Evolutionary conservation across 2,329 filamentous ascomycete genomes (phyloP).

Genomic region (Pseudocercospora eumusae): DNA sequence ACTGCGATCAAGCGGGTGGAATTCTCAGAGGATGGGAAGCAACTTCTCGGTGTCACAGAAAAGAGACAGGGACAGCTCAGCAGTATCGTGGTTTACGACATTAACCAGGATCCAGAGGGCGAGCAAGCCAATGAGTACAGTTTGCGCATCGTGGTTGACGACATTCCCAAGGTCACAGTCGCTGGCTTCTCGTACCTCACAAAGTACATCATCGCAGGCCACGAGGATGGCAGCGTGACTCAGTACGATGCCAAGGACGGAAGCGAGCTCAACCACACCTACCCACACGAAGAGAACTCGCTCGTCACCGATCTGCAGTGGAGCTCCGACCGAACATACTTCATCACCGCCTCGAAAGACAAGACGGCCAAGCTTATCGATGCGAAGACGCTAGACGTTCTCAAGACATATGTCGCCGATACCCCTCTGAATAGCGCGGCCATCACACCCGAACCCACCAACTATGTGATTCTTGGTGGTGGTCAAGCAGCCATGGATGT

Average conservation of each 20-base stretch:
- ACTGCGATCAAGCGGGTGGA: conserved; percentile 97
- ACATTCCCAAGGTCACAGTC: conserved; percentile 95
- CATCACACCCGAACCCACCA: conserved; percentile 95
- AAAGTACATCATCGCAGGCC: conserved; percentile 95
- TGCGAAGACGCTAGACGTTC: conserved; percentile 79
- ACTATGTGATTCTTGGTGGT: conserved; percentile 96
- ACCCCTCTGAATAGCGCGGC: conserved; percentile 94
- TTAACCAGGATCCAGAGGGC: conserved; percentile 78
- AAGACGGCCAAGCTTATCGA: conserved; percentile 94
- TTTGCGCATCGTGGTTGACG: conserved; percentile 81
- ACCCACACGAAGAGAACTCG: conserved; percentile 80
- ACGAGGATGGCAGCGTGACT: conserved; percentile 92
- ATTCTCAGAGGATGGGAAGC: conserved; percentile 90
- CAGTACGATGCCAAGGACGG: conserved; percentile 90
- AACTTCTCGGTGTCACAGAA: conserved; percentile 92
- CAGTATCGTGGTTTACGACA: conserved; percentile 89
- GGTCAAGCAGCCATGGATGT: conserved; percentile 99
- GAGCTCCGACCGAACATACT: conserved; percentile 90
- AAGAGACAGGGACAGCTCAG: conserved; percentile 97
- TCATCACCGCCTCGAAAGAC: conserved; percentile 97
- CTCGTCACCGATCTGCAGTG: conserved; percentile 93
- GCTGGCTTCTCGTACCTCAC: conserved; percentile 93
- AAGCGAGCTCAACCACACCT: conserved; percentile 76
- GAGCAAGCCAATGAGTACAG: conserved; percentile 81
- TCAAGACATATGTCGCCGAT: conserved; percentile 90